phyloP scores from a whole-genome alignment of 371 early-diverging fungal species.

The Rhizomucor miehei region DNA sequence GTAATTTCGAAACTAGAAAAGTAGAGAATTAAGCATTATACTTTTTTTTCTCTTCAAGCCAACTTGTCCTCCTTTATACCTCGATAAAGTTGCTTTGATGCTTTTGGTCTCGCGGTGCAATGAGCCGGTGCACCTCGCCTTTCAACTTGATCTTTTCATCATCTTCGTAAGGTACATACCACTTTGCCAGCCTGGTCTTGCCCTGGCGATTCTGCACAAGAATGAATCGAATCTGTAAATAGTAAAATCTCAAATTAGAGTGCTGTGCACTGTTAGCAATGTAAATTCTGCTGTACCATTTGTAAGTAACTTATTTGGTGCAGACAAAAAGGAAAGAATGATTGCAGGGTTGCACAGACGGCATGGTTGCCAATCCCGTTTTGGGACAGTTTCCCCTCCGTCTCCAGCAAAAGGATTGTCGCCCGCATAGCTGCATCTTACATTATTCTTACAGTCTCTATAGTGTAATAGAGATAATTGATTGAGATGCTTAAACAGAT shows the following conservation, averaged over 20 bases:
- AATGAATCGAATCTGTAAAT: constrained; percentile 84
- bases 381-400: background rate
- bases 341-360: background rate
- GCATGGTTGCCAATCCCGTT: background rate
- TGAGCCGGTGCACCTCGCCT: constrained; percentile 90
- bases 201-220: constrained; percentile 97
- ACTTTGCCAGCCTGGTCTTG: constrained; percentile 94
- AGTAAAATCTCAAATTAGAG: background rate
- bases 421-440: no score
- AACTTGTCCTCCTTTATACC: constrained; percentile 39
- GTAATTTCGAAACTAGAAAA: constrained; percentile 91
- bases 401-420: no score
- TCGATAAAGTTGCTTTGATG: constrained; percentile 96
- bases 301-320: no score
- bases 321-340: background rate
- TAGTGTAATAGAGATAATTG: no score
- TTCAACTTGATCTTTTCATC: constrained; percentile 93
- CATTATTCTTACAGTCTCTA: no score
- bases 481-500: no score
- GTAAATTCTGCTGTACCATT: no score
- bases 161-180: constrained; percentile 93
- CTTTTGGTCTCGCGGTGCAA: constrained; percentile 95
- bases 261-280: no score
- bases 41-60: background rate
- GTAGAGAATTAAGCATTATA: no score